Conservation (phyloP, 2,329 filamentous ascomycete species). For the Aspergillus latus region DNA sequence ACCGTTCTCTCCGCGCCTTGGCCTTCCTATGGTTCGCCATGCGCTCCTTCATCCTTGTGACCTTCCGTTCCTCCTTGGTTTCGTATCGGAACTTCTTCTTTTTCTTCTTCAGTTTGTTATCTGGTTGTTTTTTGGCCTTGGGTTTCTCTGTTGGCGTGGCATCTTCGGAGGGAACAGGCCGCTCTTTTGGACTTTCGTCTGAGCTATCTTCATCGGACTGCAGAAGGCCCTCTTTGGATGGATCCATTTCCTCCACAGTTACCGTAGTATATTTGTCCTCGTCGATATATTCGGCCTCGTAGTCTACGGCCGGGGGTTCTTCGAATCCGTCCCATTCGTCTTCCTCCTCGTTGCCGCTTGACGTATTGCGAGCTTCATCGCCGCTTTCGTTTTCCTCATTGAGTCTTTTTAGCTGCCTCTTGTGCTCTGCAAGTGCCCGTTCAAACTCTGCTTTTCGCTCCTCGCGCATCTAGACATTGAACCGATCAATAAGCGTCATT, state of each 20-base stretch:
- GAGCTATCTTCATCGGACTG: slow-evolving; percentile 47
- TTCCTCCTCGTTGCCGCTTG: slow-evolving; percentile 34
- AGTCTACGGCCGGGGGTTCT: slow-evolving; percentile 61
- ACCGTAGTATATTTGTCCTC: slow-evolving; percentile 96
- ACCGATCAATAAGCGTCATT: slow-evolving; percentile 4
- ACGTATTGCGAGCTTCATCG: slow-evolving; percentile 26
- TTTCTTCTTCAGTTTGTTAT: slow-evolving; percentile 68
- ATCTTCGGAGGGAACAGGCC: slow-evolving; percentile 33
- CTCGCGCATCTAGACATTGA: slow-evolving; percentile 67
- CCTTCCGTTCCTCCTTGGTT: slow-evolving; percentile 75
- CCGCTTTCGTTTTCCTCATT: slow-evolving; percentile 40
- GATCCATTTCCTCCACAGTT: slow-evolving; percentile 83
- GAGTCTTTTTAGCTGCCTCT: slow-evolving; percentile 65
- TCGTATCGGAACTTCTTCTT: slow-evolving; percentile 94
- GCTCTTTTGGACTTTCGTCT: slow-evolving; percentile 25
- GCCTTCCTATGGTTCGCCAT: slow-evolving; percentile 70
- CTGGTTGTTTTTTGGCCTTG: slow-evolving; percentile 49
- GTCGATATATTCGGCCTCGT: slow-evolving; percentile 92
- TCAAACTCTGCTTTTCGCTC: slow-evolving; percentile 79
- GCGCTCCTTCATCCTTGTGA: slow-evolving; percentile 61
- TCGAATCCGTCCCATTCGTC: slow-evolving; percentile 67
- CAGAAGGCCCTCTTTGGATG: slow-evolving; percentile 72
- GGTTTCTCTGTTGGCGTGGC: slow-evolving; percentile 34
- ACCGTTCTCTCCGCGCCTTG: slow-evolving; percentile 51
- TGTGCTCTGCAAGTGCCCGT: slow-evolving; percentile 75